Base-by-base conservation (phyloP, 306 rosid species). In the Purshia tridentata region DNA sequence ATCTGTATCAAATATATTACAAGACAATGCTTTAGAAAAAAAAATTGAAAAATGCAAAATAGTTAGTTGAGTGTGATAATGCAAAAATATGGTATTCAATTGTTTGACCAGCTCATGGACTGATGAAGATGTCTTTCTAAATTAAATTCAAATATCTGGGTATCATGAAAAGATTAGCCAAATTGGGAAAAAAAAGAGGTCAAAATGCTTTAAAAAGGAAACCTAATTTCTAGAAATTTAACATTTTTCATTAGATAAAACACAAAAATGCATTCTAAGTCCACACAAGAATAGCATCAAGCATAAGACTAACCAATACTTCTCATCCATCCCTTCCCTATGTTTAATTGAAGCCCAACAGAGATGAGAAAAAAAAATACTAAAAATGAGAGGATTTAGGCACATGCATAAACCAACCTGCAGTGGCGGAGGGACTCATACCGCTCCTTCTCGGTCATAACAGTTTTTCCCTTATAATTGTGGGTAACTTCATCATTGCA, bases 341-440 rank as follows among this genome's bases (percentile, higher is more conserved):
- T 6, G 9, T 9, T 22, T 4, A 56, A 39, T 23, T 56, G 58
- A 12, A 56, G 22, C 62, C 62, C 29, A 23, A 35, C 2, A 20
- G 29, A 20, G 39, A 20, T 22, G 20, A 20, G 61, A 13, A 19
- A 55, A 55, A 55, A 22, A 55, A 20, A 2, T 9, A 55, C 65
- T 13, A 12, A 6, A 39, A 11, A 29, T 29, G 35, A 12, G 16
- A 58, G 18, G 23, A 23, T n/a, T 35, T 35, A 13, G 65, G 65
- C 44, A 29, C 39, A 59, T 13, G 42, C 0, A 59, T 29, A 48
- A 77, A 41, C 74, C 67, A 55, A 89, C 99, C 86, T 94, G 97
- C 99, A 94, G 81, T 94, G 99, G 59, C 97, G 97, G 50, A 94
- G 87, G 47, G 99, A 94, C 69, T 94, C 99, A 67, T 91, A 91